Percentiles rank a stretch among this genome's conserved stretches.
phyloP scores from a whole-genome alignment of 2,329 filamentous ascomycete species.

The Pseudogymnoascus sp. region DNA sequence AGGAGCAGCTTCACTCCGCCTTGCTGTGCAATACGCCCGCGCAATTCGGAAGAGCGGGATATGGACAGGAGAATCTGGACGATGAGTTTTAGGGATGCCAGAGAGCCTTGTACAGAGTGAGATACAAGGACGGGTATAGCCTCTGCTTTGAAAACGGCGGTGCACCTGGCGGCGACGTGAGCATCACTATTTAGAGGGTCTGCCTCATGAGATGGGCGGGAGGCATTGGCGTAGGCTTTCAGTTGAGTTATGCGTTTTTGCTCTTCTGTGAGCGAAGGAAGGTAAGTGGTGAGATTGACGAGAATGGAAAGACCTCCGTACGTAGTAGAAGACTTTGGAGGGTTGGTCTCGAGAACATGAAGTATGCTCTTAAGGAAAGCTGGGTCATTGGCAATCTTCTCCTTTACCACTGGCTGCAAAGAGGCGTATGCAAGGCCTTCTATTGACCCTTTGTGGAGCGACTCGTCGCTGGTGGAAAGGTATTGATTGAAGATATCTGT shows the following conservation, averaged over 20 bases:
- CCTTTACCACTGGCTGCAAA: conserved; percentile 76
- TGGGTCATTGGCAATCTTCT: conserved; percentile 64
- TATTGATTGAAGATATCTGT: conserved; percentile 59
- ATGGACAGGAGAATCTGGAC: conserved; percentile 72
- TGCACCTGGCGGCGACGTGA: conserved; percentile 69
- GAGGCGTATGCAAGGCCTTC: conserved; percentile 92
- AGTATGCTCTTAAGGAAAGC: conserved; percentile 65
- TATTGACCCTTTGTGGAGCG: conserved; percentile 61
- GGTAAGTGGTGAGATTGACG: conserved; percentile 75
- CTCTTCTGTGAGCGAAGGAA: conserved; percentile 73
- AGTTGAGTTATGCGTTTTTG: conserved; percentile 87
- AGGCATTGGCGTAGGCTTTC: conserved; percentile 87
- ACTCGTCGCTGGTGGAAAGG: conserved; percentile 51
- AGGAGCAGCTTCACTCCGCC: conserved; percentile 85
- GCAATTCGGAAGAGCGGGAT: conserved; percentile 63
- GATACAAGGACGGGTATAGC: conserved; percentile 70
- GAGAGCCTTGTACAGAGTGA: conserved; percentile 65
- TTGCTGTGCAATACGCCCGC: conserved; percentile 81
- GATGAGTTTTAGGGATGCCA: conserved; percentile 63
- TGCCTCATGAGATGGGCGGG: conserved; percentile 53
- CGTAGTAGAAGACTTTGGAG: conserved; percentile 61
- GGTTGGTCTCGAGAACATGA: conserved; percentile 49
- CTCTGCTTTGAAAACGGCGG: conserved; percentile 69
- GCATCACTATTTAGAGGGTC: conserved; percentile 70
- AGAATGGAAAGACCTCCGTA: conserved; percentile 85